Conservation (phyloP, 371 early-diverging fungal species). For the Gilbertella persicaria region DNA sequence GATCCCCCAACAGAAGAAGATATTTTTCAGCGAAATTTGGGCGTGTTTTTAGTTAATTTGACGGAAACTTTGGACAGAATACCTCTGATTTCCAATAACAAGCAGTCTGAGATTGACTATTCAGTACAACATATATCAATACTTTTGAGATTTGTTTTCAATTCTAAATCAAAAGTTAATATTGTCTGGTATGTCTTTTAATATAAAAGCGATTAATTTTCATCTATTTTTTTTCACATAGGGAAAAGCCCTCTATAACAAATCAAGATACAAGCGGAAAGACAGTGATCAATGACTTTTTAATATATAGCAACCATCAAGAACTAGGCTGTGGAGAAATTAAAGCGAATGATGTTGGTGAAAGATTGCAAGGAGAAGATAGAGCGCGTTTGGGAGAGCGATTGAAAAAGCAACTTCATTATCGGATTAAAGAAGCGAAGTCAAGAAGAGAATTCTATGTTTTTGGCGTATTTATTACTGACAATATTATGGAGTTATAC, state of each 20-base stretch:
- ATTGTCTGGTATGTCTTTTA: conserved; percentile 14
- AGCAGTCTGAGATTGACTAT: conserved; percentile 18
- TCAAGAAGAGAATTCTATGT: conserved; percentile 11
- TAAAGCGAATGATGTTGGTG: conserved; percentile 3
- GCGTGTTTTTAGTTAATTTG: conserved; percentile 10
- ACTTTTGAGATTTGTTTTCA: conserved; percentile 16
- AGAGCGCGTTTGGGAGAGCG: conserved; percentile 18
- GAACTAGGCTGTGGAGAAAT: conserved; percentile 19
- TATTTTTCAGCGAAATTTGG: conserved; percentile 16
- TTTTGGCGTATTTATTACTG: conserved; percentile 17
- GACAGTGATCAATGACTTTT: conserved; percentile 7
- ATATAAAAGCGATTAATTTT: conserved; percentile 1
- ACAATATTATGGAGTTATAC: conserved; percentile 13
- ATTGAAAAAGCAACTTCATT: conserved; percentile 14
- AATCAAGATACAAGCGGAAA: conserved; percentile 9
- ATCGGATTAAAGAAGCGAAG: conserved; percentile 16
- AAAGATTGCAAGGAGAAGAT: conserved; percentile 20
- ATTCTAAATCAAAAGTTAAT: conserved; percentile 16
- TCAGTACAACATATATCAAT: conserved; percentile 17
- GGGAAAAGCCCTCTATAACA: conserved; percentile 9
- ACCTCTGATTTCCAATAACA: conserved; percentile 11
- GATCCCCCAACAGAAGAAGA: conserved; percentile 20
- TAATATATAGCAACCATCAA: conserved; percentile 13
- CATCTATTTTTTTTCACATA: conserved; percentile 5
- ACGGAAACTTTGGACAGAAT: conserved; percentile 18